Evolutionary conservation across 768 basidiomycete genomes (phyloP).

Genomic region (Trametes punicea): DNA sequence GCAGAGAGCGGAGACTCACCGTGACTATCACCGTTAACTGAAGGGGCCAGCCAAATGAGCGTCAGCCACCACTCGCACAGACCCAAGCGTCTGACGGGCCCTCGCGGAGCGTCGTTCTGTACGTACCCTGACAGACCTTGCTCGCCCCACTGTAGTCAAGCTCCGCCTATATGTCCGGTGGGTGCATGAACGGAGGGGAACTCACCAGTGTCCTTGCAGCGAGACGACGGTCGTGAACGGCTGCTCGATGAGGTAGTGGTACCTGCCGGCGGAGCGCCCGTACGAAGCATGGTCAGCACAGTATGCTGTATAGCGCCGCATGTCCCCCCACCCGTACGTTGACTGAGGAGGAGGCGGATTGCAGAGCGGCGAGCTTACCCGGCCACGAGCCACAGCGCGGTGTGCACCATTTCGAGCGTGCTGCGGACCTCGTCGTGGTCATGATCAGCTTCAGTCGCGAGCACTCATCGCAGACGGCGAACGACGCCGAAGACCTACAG

Average conservation of each 20-base stretch:
- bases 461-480: too few relatives aligned
- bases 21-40: not conserved
- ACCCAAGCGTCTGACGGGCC: too few relatives aligned
- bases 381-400: not conserved
- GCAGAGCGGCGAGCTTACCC: not conserved
- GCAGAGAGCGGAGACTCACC: not conserved
- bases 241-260: not conserved
- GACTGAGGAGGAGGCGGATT: not conserved
- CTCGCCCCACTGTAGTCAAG: not conserved
- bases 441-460: too few relatives aligned
- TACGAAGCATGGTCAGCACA: too few relatives aligned
- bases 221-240: not conserved
- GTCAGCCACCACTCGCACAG: not conserved
- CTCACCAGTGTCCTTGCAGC: not conserved
- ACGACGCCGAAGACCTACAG: not conserved
- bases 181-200: not conserved
- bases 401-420: not conserved
- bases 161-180: not conserved
- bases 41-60: not conserved
- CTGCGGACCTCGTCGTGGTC: not conserved
- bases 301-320: not conserved
- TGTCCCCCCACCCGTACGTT: not conserved
- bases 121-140: not conserved
- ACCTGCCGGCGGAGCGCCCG: too few relatives aligned
- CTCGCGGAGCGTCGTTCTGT: too few relatives aligned